Percentiles rank a stretch among this genome's conserved stretches.
Conservation (phyloP, 2,329 filamentous ascomycete genomes). For the Aspergillus hortae region DNA sequence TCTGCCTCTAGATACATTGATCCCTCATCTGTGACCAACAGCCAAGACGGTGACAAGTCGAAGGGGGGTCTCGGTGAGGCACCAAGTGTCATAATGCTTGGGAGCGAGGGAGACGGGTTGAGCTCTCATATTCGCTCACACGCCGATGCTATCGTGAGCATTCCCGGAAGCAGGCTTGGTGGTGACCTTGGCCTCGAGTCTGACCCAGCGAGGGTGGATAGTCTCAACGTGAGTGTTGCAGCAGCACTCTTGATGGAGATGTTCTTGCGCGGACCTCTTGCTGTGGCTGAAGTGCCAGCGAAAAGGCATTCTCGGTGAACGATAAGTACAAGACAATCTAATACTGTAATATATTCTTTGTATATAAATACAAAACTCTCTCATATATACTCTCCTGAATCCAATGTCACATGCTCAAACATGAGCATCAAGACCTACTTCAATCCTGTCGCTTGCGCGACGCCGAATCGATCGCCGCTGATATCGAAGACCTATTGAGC, state of each 20-base stretch:
- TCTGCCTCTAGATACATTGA: constrained; percentile 24
- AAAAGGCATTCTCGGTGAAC: constrained; percentile 11
- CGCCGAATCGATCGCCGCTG: constrained; percentile 58
- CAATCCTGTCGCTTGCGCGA: constrained; percentile 43
- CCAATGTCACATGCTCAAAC: neutral
- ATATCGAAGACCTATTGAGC: constrained; percentile 57
- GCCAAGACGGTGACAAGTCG: constrained; percentile 40
- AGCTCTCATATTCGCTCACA: constrained; percentile 60
- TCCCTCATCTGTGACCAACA: constrained; percentile 7
- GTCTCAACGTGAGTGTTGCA: constrained; percentile 89
- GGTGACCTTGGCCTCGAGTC: constrained; percentile 32
- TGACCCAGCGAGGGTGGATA: constrained; percentile 65
- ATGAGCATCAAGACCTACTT: neutral
- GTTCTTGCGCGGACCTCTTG: constrained; percentile 35
- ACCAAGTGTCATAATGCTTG: constrained; percentile 77
- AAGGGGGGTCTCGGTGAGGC: constrained; percentile 45
- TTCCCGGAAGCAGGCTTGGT: constrained; percentile 53
- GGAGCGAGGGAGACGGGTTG: constrained; percentile 75
- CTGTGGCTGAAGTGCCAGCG: constrained; percentile 17
- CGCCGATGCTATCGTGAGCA: constrained; percentile 62
- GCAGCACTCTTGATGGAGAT: constrained; percentile 63
- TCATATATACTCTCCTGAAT: neutral
- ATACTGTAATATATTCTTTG: constrained; percentile 4
- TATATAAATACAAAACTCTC: neutral
- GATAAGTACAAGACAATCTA: neutral